Evolutionary conservation across 192 early-diverging fungal genomes (phyloP), one percentile per base, ranked within the genome.

Genomic region (Backusella parvicylindrica): DNA sequence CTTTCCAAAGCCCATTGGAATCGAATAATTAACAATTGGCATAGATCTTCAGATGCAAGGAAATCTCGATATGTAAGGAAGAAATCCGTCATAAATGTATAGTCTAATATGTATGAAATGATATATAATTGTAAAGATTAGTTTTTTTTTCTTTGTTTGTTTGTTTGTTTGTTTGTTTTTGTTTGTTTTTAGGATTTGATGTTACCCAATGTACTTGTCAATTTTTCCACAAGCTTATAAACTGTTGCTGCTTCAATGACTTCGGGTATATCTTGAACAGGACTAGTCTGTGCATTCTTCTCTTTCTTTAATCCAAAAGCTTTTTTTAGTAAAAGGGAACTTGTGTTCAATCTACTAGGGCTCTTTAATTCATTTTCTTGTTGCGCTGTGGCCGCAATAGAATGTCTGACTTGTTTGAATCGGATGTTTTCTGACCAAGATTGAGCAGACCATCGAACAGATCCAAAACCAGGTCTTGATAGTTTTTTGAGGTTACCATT

Each of bases 41-140:
- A 84, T 32, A 90, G 69, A 30, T 87, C 79, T 21, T 84, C 60
- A 9, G 89, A 84, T 1, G 77, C 64, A 9, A 90, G 80, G 53
- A 90, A 90, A 35, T 81, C 79, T n/a, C 89, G 86, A 37, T 86
- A 90, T 31, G 87, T 88, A 63, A 90, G 75, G 72, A 90, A 90
- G 66, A 90, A 90, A 67, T 90, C 89, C 43, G 89, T 88, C 68
- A 90, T 77, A 28, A 87, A 88, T 16, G 84, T 86, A 72, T 90
- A 88, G 64, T 90, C 89, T 85, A 31, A 18, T 36, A 38, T 26
- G 35, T 16, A 30, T 66, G 6, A 26, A 65, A 31, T 35, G 40
- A 74, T 1, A 7, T 37, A 12, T 56, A 26, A 56, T 2, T 11
- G 12, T 23, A 12, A 23, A n/a, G n/a, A n/a, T n/a, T n/a, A n/a